These are phyloP conservation scores for Fomitiporia mediterranea DNA, from an alignment of 1,284 basidiomycete genomes.

Conservation along the genomic window DNA sequence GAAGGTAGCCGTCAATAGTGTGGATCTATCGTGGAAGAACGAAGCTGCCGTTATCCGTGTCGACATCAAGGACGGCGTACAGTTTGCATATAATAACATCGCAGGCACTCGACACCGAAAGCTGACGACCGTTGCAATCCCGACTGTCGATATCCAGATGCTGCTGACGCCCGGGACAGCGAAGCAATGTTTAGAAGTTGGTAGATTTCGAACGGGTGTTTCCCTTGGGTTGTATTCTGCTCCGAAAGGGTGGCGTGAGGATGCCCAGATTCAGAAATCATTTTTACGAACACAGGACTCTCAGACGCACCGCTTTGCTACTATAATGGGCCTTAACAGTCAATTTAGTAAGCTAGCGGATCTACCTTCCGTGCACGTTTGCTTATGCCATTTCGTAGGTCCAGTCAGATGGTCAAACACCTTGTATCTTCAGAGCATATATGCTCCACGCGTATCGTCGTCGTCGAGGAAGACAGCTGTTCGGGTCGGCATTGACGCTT, in stretches of 20 bases:
- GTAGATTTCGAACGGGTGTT: constrained; percentile 48
- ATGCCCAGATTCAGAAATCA: constrained; percentile 50
- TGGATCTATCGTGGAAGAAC: constrained; percentile 54
- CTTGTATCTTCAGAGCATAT: constrained; percentile 9
- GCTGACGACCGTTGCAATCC: constrained; percentile 52
- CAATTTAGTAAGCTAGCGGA: not conserved
- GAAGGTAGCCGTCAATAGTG: constrained; percentile 49
- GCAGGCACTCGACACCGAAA: constrained; percentile 62
- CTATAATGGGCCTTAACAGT: not conserved
- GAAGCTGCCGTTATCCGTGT: constrained; percentile 53
- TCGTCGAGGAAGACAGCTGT: not conserved
- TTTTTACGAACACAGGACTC: constrained; percentile 74
- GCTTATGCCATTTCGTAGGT: not conserved
- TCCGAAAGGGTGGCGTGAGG: constrained; percentile 52
- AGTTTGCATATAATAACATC: constrained; percentile 68
- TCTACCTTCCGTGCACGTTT: not conserved
- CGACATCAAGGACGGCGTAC: constrained; percentile 54
- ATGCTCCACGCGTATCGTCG: not conserved
- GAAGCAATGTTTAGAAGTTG: constrained; percentile 68
- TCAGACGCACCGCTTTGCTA: constrained; percentile 11
- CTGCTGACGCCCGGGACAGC: constrained; percentile 39
- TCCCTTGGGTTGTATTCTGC: constrained; percentile 67
- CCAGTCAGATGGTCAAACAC: constrained; percentile 3
- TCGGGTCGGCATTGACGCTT: no score
- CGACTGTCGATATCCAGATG: constrained; percentile 42